A percentile compares a stretch with the other conserved stretches of the same genome.
phyloP scores from a whole-genome alignment of 140 eudicot genomes.

The Erigeron philadelphicus region DNA sequence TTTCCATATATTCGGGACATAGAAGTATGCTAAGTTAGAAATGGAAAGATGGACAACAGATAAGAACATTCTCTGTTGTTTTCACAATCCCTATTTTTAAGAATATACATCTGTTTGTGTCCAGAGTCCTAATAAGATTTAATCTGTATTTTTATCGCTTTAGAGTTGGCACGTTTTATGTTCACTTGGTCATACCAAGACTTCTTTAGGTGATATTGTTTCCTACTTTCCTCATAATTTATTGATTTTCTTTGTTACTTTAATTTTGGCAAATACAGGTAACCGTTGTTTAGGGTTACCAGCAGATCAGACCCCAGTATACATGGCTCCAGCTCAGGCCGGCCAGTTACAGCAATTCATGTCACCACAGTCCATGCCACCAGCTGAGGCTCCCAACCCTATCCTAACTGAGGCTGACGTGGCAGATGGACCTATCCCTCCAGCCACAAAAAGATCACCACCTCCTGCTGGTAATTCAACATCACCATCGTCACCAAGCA shows the following conservation, averaged over 20 bases:
- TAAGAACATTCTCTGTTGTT: too few species aligned
- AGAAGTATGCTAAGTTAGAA: too few species aligned
- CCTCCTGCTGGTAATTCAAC: conserved; percentile 28
- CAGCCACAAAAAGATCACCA: conserved; percentile 35
- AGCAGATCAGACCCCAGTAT: conserved; percentile 34
- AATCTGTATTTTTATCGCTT: not conserved
- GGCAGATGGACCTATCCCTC: conserved; percentile 61
- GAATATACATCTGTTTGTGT: not conserved
- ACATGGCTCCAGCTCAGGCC: conserved; percentile 50
- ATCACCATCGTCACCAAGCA: conserved; percentile 33
- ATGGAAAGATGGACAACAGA: too few species aligned
- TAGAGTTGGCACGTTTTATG: not conserved
- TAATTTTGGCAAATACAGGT: conserved; percentile 38
- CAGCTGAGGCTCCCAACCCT: conserved; percentile 78
- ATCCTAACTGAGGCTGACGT: conserved; percentile 49
- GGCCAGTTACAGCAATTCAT: conserved; percentile 41
- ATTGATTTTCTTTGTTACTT: not conserved
- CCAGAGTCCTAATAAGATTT: not conserved
- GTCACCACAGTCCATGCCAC: conserved; percentile 36
- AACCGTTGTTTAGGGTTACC: conserved; percentile 57
- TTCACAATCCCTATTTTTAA: too few species aligned
- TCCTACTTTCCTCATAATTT: not conserved
- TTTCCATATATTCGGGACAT: not conserved
- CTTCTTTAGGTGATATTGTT: not conserved
- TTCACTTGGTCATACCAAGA: not conserved